A percentile compares a stretch with the other conserved stretches of the same genome.
Evolutionary conservation across 768 basidiomycete species (phyloP).

Genomic region (Punctularia strigosozonata): DNA sequence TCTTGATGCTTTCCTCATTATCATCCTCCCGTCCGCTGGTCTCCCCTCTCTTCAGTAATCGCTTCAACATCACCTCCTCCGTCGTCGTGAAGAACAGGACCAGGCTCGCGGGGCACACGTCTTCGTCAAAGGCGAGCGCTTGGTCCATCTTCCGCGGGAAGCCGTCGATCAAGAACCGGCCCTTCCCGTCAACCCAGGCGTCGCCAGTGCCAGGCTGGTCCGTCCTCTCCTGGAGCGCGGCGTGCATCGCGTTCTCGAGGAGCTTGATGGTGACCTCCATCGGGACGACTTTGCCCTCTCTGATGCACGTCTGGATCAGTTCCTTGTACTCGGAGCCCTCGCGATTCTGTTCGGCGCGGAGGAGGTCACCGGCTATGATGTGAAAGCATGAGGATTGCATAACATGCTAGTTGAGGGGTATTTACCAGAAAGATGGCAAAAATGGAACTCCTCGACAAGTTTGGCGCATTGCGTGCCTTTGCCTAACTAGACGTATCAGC

Average conservation of each 20-base stretch:
- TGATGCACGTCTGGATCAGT: conserved; percentile 80
- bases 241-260: conserved; percentile 83
- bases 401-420: conserved; percentile 6
- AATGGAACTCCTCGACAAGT: conserved; percentile 76
- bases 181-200: conserved; percentile 60
- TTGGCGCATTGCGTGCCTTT: conserved; percentile 91
- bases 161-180: conserved; percentile 91
- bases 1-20: conserved; percentile 87
- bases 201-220: conserved; percentile 26
- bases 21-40: conserved; percentile 95
- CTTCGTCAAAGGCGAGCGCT: conserved; percentile 79
- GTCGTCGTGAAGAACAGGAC: conserved; percentile 84
- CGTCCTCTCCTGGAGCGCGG: conserved; percentile 37
- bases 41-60: conserved; percentile 82
- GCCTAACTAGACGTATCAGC: conserved; percentile 31
- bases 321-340: conserved; percentile 74
- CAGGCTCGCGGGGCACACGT: conserved; percentile 68
- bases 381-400: conserved; percentile 1
- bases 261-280: conserved; percentile 96
- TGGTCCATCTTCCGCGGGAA: conserved; percentile 99
- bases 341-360: conserved; percentile 87
- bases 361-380: conserved; percentile 81
- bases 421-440: conserved; percentile 88
- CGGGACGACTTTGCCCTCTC: conserved; percentile 88
- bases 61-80: conserved; percentile 76